These are phyloP conservation scores for Saccharomycopsis synnaedendra DNA, from an alignment of 805 yeast genomes.

Conservation along the genomic window DNA sequence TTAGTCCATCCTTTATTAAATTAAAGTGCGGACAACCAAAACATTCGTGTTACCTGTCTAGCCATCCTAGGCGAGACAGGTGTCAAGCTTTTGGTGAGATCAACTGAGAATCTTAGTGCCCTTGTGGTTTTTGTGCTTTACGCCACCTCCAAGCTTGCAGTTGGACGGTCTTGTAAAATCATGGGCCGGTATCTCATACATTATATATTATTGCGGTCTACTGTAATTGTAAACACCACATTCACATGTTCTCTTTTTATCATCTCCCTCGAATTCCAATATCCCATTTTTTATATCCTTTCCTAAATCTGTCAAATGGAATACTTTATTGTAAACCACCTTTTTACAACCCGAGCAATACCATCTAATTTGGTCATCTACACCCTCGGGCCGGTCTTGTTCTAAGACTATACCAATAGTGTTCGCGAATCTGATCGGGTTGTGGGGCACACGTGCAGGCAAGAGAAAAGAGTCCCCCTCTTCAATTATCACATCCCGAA, in stretches of 20 bases:
- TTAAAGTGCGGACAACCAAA: constrained; percentile 18
- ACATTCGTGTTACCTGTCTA: constrained; percentile 17
- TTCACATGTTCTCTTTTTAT: constrained; percentile 57
- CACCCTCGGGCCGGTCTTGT: constrained; percentile 73
- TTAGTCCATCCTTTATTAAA: constrained; percentile 11
- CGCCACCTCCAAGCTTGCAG: constrained; percentile 17
- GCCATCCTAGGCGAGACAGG: constrained; percentile 11
- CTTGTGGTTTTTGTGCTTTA: constrained; percentile 13
- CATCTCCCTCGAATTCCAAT: constrained; percentile 50
- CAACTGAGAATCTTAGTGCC: constrained; percentile 16
- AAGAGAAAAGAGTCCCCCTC: constrained; percentile 87
- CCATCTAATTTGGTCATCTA: constrained; percentile 74
- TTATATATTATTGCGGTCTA: constrained; percentile 35
- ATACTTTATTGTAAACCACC: constrained; percentile 55
- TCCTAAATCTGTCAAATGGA: constrained; percentile 74
- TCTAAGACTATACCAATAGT: constrained; percentile 89
- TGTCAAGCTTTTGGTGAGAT: constrained; percentile 18
- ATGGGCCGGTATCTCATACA: constrained; percentile 18
- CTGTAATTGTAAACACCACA: constrained; percentile 70
- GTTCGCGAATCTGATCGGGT: constrained; percentile 75
- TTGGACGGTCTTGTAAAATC: constrained; percentile 16
- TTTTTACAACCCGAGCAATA: constrained; percentile 64
- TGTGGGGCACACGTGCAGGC: constrained; percentile 81
- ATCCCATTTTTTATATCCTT: constrained; percentile 85
- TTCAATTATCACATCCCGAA: constrained; percentile 59